Evolutionary conservation across 768 basidiomycete genomes (phyloP).

Genomic region (Pleurotus tuber-regium): DNA sequence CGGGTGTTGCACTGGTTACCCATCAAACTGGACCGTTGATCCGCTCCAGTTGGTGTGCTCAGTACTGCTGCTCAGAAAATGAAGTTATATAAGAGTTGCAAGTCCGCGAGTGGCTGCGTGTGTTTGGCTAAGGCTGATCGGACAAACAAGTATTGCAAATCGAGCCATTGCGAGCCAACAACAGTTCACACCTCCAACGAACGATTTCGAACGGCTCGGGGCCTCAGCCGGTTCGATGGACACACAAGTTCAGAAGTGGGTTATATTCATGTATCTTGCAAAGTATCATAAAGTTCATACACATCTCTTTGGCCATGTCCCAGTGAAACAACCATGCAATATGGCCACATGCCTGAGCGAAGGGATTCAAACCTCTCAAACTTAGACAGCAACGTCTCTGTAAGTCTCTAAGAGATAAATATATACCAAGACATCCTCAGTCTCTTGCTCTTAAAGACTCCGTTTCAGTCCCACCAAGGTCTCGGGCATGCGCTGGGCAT

Average conservation of each 20-base stretch:
- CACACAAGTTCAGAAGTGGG: constrained; percentile 37
- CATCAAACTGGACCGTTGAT: background rate
- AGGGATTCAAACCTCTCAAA: constrained; percentile 54
- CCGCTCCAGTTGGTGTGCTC: background rate
- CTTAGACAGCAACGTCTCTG: constrained; percentile 59
- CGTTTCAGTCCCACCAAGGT: constrained; percentile 56
- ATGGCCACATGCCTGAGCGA: constrained; percentile 55
- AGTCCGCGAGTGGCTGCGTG: background rate
- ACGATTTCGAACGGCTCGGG: constrained; percentile 14
- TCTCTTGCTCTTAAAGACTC: constrained; percentile 35
- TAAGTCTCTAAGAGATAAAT: constrained; percentile 34
- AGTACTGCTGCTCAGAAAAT: too few species aligned
- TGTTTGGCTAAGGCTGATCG: constrained; percentile 22
- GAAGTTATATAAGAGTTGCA: background rate
- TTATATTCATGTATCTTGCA: constrained; percentile 15
- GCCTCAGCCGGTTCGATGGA: constrained; percentile 36
- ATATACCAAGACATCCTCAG: constrained; percentile 24
- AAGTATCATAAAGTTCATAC: constrained; percentile 1
- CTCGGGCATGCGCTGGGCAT: constrained; percentile 59
- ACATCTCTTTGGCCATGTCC: constrained; percentile 21
- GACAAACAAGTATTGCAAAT: constrained; percentile 24
- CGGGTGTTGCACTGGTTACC: background rate
- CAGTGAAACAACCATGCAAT: constrained; percentile 61
- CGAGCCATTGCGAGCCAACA: constrained; percentile 29
- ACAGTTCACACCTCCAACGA: constrained; percentile 13